phyloP scores from a whole-genome alignment of 2,329 filamentous ascomycete species.

The Monosporascus sp. region DNA sequence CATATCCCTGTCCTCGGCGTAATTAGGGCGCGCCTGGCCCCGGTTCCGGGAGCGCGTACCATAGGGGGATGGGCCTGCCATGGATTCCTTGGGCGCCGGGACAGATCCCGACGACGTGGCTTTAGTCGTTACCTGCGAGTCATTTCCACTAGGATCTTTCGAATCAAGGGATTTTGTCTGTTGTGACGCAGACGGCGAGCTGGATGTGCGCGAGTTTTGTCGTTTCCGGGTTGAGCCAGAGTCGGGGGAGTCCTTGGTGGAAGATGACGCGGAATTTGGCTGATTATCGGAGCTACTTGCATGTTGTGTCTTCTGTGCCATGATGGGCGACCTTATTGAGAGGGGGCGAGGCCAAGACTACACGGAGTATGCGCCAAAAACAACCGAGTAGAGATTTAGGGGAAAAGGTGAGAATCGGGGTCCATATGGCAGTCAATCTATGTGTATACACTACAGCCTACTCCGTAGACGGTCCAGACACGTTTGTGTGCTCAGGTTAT shows the following conservation, averaged over 20 bases:
- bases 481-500: conserved; percentile 5
- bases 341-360: conserved; percentile 28
- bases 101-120: conserved; percentile 42
- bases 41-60: conserved; percentile 93
- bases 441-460: conserved; percentile 16
- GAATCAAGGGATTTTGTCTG: conserved; percentile 15
- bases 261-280: conserved; percentile 29
- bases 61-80: conserved; percentile 63
- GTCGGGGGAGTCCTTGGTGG: conserved; percentile 24
- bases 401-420: conserved; percentile 17
- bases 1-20: conserved; percentile 88
- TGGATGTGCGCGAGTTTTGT: conserved; percentile 23
- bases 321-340: conserved; percentile 26
- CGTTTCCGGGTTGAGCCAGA: conserved; percentile 24
- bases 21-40: conserved; percentile 78
- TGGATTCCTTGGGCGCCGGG: conserved; percentile 42
- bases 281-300: conserved; percentile 27
- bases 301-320: conserved; percentile 27
- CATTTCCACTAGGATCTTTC: conserved; percentile 25
- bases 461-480: conserved; percentile 15
- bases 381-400: conserved; percentile 19
- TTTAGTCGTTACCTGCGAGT: conserved; percentile 43
- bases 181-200: conserved; percentile 20
- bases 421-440: conserved; percentile 23
- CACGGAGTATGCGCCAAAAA: conserved; percentile 25